These are phyloP conservation scores for Onygena corvina DNA, from an alignment of 2,329 filamentous ascomycete genomes.

Conservation along the genomic window DNA sequence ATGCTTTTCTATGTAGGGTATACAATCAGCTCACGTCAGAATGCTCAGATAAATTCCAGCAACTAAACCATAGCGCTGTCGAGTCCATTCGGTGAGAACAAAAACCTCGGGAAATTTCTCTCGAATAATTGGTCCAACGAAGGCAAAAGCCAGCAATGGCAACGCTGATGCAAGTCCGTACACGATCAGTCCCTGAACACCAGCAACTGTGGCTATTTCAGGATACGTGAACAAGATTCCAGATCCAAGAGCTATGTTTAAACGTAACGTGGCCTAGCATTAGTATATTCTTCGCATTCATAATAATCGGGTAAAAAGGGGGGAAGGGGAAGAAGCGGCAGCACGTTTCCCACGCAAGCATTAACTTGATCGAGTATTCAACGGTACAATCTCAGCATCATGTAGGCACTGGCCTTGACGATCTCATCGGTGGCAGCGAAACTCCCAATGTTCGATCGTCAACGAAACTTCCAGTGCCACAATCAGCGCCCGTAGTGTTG, in stretches of 20 bases:
- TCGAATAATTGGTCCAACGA: constrained; percentile 63
- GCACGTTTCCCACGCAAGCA: constrained; percentile 97
- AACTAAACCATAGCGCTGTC: constrained; percentile 60
- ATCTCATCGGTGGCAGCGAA: constrained; percentile 22
- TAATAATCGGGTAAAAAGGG: constrained; percentile 18
- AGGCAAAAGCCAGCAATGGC: constrained; percentile 62
- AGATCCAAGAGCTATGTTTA: constrained; percentile 58
- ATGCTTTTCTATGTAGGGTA: neutral
- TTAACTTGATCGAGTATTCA: constrained; percentile 95
- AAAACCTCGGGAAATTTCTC: constrained; percentile 72
- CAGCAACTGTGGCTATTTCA: constrained; percentile 64
- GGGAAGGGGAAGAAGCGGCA: constrained; percentile 57
- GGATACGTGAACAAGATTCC: constrained; percentile 76
- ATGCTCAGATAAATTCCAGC: constrained; percentile 63
- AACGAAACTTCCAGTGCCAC: constrained; percentile 22
- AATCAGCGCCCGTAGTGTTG: constrained; percentile 80
- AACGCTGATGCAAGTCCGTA: constrained; percentile 62
- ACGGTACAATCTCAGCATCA: constrained; percentile 93
- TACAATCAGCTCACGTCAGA: constrained; percentile 50
- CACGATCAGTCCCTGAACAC: constrained; percentile 64
- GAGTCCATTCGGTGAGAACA: constrained; percentile 72
- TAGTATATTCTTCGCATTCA: constrained; percentile 19
- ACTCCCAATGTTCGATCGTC: constrained; percentile 42
- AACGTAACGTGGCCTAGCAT: constrained; percentile 30
- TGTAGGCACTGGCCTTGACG: constrained; percentile 23